These are phyloP conservation scores for Suhomyces choctaworum DNA, from an alignment of 1,139 yeast species.

Conservation along the genomic window DNA sequence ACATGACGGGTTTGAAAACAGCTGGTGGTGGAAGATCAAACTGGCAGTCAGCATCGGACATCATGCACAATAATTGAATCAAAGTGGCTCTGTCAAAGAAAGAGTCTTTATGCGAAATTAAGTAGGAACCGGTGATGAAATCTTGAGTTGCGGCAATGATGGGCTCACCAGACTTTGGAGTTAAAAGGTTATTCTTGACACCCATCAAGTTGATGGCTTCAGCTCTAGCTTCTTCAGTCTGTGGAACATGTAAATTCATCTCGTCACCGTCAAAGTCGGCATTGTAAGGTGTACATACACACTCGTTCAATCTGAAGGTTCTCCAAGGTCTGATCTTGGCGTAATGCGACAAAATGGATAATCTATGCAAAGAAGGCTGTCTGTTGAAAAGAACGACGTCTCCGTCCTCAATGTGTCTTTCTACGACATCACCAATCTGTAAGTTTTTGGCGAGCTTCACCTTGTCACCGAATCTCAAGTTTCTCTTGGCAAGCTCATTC, in stretches of 20 bases:
- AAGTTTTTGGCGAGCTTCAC: constrained; percentile 73
- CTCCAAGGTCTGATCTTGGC: constrained; percentile 98
- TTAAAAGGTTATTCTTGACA: constrained; percentile 87
- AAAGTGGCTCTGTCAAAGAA: constrained; percentile 87
- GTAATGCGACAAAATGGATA: constrained; percentile 91
- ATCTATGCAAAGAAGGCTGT: constrained; percentile 95
- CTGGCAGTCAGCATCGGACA: constrained; percentile 88
- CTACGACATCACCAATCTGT: constrained; percentile 91
- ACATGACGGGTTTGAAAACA: constrained; percentile 78
- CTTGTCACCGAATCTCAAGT: constrained; percentile 86
- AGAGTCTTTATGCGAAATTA: constrained; percentile 90
- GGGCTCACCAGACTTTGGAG: constrained; percentile 98
- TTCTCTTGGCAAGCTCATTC: constrained; percentile 83
- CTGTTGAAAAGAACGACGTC: constrained; percentile 94
- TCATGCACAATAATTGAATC: constrained; percentile 84
- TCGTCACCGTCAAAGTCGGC: constrained; percentile 99
- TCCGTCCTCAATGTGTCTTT: constrained; percentile 95
- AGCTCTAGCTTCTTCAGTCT: constrained; percentile 97
- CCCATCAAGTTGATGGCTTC: constrained; percentile 99
- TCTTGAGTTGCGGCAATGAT: constrained; percentile 99
- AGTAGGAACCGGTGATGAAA: constrained; percentile 93
- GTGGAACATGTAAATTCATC: constrained; percentile 98
- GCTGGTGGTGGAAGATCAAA: constrained; percentile 97
- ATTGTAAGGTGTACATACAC: constrained; percentile 99
- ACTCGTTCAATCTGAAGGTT: constrained; percentile 93